Percentiles rank a stretch among this genome's conserved stretches.
phyloP scores from a whole-genome alignment of 352 stramenopile species.

The Phytophthora citricola region DNA sequence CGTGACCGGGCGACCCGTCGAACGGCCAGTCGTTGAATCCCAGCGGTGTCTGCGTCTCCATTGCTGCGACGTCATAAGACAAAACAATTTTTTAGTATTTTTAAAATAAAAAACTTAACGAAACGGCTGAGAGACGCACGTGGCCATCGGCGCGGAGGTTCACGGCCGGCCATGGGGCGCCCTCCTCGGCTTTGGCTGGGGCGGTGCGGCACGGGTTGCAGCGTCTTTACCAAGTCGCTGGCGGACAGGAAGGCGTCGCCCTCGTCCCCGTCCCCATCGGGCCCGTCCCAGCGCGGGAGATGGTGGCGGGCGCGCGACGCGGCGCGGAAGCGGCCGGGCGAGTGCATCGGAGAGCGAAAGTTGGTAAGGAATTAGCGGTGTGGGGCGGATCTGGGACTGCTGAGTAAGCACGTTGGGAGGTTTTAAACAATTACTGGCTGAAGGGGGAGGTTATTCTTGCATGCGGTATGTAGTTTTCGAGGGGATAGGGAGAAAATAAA shows the following conservation, averaged over 20 bases:
- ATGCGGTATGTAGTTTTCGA: background rate
- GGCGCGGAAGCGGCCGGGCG: constrained; percentile 23
- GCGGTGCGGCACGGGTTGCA: constrained; percentile 33
- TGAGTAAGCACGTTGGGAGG: constrained; percentile 13
- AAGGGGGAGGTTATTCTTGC: constrained; percentile 28
- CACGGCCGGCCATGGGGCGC: constrained; percentile 12
- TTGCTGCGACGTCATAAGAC: constrained; percentile 7
- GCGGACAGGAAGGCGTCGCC: constrained; percentile 38
- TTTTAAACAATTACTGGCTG: constrained; percentile 13
- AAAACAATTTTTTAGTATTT: constrained; percentile 2
- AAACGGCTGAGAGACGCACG: constrained; percentile 16
- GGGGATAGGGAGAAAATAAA: background rate
- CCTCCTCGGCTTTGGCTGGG: constrained; percentile 4
- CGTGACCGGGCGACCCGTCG: constrained; percentile 8
- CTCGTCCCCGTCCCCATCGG: constrained; percentile 16
- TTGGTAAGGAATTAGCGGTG: background rate
- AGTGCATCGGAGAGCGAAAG: constrained; percentile 18
- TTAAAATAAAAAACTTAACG: background rate
- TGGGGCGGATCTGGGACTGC: constrained; percentile 13
- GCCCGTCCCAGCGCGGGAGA: constrained; percentile 23
- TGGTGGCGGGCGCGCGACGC: constrained; percentile 12
- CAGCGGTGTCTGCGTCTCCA: constrained; percentile 20
- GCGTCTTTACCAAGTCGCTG: constrained; percentile 38
- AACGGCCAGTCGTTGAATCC: constrained; percentile 38
- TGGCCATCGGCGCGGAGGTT: constrained; percentile 12